Evolutionary conservation across 75 land plant species (phyloP).

Genomic region (Sequoiadendron giganteum): DNA sequence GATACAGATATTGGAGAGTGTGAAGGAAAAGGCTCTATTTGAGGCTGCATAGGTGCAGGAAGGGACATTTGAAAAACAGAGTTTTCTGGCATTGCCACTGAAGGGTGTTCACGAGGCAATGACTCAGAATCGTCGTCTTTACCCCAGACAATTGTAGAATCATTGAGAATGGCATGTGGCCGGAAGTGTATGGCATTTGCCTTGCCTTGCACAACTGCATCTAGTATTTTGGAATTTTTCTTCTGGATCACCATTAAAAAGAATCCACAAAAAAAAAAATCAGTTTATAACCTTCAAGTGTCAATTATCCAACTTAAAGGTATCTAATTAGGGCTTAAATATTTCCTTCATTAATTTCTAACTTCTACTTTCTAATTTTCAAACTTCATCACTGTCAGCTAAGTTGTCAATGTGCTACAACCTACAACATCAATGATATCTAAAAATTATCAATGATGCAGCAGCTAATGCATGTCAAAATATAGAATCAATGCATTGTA

Average conservation of each 20-base stretch:
- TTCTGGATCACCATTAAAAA: constrained; percentile 10
- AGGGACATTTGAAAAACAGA: neutral
- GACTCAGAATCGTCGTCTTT: constrained; percentile 6
- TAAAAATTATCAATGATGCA: neutral
- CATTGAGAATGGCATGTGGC: constrained; percentile 11
- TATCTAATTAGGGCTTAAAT: neutral
- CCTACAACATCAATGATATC: neutral
- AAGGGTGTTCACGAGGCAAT: neutral
- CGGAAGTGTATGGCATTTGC: constrained; percentile 17
- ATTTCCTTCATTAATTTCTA: neutral
- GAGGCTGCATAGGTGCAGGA: constrained; percentile 8
- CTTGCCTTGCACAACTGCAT: constrained; percentile 30
- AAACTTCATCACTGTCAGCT: neutral
- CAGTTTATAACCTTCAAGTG: neutral
- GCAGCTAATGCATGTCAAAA: neutral
- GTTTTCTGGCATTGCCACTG: neutral
- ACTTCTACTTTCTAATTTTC: neutral
- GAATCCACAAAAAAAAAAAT: neutral
- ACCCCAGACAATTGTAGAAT: neutral
- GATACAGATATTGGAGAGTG: neutral
- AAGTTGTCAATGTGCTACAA: neutral
- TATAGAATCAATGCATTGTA: neutral
- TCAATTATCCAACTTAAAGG: neutral
- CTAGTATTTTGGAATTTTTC: constrained; percentile 15
- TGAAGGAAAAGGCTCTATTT: constrained; percentile 12